Evolutionary conservation across 805 yeast species (phyloP).

Genomic region (Cyberlindnera misumaiensis): DNA sequence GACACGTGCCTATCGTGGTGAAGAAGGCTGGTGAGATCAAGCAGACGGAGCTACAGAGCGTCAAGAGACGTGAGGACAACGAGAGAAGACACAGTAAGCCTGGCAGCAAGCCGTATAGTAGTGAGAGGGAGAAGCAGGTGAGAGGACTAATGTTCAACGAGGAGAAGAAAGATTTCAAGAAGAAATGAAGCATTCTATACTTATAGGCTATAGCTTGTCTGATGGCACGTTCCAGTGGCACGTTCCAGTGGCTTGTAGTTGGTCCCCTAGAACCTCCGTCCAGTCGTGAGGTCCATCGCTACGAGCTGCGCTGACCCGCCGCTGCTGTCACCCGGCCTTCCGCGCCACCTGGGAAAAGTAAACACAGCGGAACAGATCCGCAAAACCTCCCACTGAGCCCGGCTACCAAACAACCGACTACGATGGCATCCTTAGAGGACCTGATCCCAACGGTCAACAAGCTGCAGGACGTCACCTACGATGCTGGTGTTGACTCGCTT

Average conservation of each 20-base stretch:
- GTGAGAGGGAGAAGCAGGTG: constrained; percentile 84
- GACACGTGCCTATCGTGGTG: constrained; percentile 83
- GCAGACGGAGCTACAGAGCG: constrained; percentile 59
- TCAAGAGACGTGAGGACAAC: constrained; percentile 78
- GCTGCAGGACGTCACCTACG: constrained; percentile 94
- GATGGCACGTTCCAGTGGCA: no score
- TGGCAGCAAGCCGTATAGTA: constrained; percentile 46
- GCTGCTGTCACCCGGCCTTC: no score
- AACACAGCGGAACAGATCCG: no score
- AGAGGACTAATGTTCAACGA: constrained; percentile 70
- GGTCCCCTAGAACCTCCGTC: no score
- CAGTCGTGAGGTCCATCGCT: no score
- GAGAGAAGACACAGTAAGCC: constrained; percentile 71
- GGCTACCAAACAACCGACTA: not conserved
- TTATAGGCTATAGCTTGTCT: no score
- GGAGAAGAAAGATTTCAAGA: constrained; percentile 22
- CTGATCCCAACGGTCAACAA: constrained; percentile 78
- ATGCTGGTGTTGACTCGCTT: constrained; percentile 83
- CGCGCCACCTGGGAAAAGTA: no score
- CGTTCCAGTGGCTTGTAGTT: no score
- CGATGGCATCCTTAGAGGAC: constrained; percentile 28
- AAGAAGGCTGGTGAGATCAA: constrained; percentile 89
- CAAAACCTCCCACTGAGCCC: not conserved
- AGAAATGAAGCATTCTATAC: not conserved
- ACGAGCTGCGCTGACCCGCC: no score